Conservation (phyloP, 768 basidiomycete genomes). For the Mycena crocata region DNA sequence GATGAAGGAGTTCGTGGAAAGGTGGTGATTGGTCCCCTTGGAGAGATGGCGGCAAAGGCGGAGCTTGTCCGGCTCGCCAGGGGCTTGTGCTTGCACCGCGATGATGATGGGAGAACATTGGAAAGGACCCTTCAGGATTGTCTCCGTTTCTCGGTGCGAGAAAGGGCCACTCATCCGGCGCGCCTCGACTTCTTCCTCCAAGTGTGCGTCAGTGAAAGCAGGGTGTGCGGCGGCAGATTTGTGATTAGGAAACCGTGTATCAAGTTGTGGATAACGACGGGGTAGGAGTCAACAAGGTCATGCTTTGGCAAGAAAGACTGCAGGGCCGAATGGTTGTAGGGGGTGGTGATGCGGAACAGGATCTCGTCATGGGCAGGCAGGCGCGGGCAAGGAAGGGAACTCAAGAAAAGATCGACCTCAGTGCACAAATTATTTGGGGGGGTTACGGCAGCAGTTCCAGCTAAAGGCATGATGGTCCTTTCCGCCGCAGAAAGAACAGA, state of each 20-base stretch:
- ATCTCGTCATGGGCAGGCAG: constrained; percentile 4
- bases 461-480: too few species aligned
- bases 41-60: constrained; percentile 35
- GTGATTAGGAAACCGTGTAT: constrained; percentile 32
- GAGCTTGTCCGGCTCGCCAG: constrained; percentile 28
- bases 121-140: constrained; percentile 35
- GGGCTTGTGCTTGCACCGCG: constrained; percentile 39
- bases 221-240: constrained; percentile 19
- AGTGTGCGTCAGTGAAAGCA: constrained; percentile 33
- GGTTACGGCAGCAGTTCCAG: too few species aligned
- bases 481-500: not conserved
- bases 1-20: constrained; percentile 29
- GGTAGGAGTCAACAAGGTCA: constrained; percentile 21
- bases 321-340: constrained; percentile 35
- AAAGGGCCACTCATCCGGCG: constrained; percentile 44
- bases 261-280: constrained; percentile 30
- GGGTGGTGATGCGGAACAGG: constrained; percentile 21
- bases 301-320: constrained; percentile 17
- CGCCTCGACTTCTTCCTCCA: constrained; percentile 33
- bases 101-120: constrained; percentile 23
- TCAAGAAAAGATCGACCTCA: too few species aligned
- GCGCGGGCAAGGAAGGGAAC: too few species aligned
- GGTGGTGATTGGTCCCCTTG: constrained; percentile 7
- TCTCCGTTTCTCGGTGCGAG: constrained; percentile 21
- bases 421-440: too few species aligned